Evolutionary conservation across 2,329 filamentous ascomycete genomes (phyloP).

Genomic region (Camptophora hylomeconis): DNA sequence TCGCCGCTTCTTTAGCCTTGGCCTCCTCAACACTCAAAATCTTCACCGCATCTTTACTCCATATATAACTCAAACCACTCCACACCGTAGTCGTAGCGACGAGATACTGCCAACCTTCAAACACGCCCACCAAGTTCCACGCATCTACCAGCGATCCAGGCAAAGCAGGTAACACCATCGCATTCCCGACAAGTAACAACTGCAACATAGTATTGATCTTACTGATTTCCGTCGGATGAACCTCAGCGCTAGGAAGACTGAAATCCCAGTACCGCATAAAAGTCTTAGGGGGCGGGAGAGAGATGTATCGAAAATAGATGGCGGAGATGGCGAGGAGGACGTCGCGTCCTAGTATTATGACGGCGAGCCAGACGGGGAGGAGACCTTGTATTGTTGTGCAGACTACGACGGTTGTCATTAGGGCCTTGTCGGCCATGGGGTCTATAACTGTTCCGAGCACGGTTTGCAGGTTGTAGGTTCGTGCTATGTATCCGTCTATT

Average conservation of each 20-base stretch:
- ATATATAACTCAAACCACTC: slow-evolving; percentile 88
- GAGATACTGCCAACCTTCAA: slow-evolving; percentile 45
- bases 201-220: slow-evolving; percentile 86
- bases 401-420: slow-evolving; percentile 88
- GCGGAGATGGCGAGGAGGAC: slow-evolving; percentile 70
- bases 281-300: slow-evolving; percentile 83
- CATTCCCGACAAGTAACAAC: slow-evolving; percentile 70
- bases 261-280: slow-evolving; percentile 95
- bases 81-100: slow-evolving; percentile 84
- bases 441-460: slow-evolving; percentile 92
- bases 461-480: slow-evolving; percentile 75
- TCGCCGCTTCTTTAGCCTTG: too few relatives aligned
- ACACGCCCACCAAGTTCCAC: slow-evolving; percentile 50
- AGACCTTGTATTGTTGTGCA: slow-evolving; percentile 61
- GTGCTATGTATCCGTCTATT: slow-evolving; percentile 86
- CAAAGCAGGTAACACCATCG: slow-evolving; percentile 67
- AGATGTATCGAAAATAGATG: slow-evolving; percentile 93
- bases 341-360: slow-evolving; percentile 83
- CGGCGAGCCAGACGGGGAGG: slow-evolving; percentile 80
- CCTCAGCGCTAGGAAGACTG: slow-evolving; percentile 50
- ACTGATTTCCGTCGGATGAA: slow-evolving; percentile 31
- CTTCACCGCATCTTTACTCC: slow-evolving; percentile 79
- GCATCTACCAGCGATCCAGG: slow-evolving; percentile 39
- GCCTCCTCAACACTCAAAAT: too few relatives aligned
- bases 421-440: slow-evolving; percentile 88